Base-by-base conservation (phyloP, 441 rosid species). In the Croton laevigatus region DNA sequence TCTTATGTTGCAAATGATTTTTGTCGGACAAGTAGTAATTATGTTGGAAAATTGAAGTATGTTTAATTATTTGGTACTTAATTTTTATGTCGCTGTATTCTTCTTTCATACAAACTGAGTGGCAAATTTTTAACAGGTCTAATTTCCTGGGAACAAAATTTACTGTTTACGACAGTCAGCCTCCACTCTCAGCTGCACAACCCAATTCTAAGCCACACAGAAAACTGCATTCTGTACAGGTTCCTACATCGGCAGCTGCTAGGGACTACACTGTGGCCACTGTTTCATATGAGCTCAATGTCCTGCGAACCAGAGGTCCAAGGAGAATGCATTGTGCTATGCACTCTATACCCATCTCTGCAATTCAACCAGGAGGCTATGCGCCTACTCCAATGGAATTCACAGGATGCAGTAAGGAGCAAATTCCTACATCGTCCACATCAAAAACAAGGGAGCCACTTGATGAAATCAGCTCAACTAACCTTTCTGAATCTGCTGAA, bases 71-170 rank as follows among this genome's bases (percentile, higher is more conserved):
- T 46, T 57, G 13, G 27, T 46, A 51, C 69, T 44, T 38, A 38
- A 20, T 36, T 58, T 19, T 70, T 60, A 42, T 36, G 45, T 44
- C 49, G 27, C 17, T 66, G 44, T 53, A 36, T 79, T 44, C 1
- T 59, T 75, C 20, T 38, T 69, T 67, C 36, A 38, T 52, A 60
- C 19, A 42, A 40, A 66, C 78, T 82, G 40, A 75, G 20, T 45
- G 65, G 42, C 22, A 27, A 78, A 55, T 42, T 54, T 58, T 83
- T 61, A 73, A 70, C 84, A 94, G 97, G 89, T 91, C 98, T 46
- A 94, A 91, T 84, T 91, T 94, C 76, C 79, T 94, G 17, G 97
- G 98, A 61, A 91, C 97, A 52, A 94, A 90, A 71, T 94, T 94
- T 78, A 85, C 90, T 68, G 80, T 91, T 67, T 84, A 80, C 48